Evolutionary conservation across 176 grass and related monocot species (phyloP), one percentile per base, ranked within the genome.

Genomic region (Chloris gayana): DNA sequence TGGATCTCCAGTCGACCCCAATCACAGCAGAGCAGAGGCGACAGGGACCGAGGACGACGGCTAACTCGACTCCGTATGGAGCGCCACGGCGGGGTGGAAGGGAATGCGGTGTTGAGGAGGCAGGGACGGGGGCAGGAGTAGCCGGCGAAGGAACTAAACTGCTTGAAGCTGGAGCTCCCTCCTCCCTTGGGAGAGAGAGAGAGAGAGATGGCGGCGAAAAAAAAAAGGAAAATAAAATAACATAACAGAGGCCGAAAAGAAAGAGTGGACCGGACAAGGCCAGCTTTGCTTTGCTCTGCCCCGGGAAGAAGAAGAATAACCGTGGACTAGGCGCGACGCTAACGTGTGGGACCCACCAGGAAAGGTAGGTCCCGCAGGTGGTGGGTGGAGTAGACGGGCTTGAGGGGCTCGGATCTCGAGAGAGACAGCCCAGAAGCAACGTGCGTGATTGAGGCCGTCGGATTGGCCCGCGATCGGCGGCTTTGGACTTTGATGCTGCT

Each of bases 401-500:
- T 60, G 73, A n/a, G 2, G 73, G 73, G 69, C 54, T 32, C 45
- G 49, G 65, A 80, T 80, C 77, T 17, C 64, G 64, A 79, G 27
- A 46, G 64, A 79, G 27, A 46, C 2, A 37, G 44, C 5, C 21
- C 19, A 56, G 53, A 5, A 9, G 9, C 35, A 37, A 37, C 4
- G n/a, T n/a, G 7, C 35, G 35, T 37, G 35, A 19, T 19, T 51
- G 49, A 0, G 49, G 30, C 29, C 77, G 77, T 80, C 65, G 31
- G 77, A 80, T 80, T 17, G 29, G n/a, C 14, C 47, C 47, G 41
- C 41, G 41, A 44, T 44, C 41, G 41, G 41, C 41, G 41, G 41
- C 41, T 44, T 44, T 44, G 41, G 41, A 44, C 41, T 44, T 44
- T 44, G 37, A 39, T 39, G 37, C 5, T 39, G 37, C 37, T 39